These are phyloP conservation scores for Aspergillus cavernicola DNA, from an alignment of 495 filamentous ascomycete genomes.

Conservation along the genomic window DNA sequence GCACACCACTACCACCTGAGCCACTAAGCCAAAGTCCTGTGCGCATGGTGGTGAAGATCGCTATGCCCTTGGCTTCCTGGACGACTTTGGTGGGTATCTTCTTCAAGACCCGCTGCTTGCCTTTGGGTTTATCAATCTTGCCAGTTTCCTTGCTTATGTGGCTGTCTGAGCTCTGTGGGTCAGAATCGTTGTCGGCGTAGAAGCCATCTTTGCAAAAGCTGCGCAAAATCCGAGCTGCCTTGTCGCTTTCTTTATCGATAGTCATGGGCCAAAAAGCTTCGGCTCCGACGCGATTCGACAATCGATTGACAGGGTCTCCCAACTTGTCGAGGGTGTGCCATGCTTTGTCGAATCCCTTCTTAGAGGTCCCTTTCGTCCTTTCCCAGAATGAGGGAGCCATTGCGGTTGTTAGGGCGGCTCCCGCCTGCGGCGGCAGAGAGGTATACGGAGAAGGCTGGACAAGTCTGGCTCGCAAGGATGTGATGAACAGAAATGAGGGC, in stretches of 20 bases:
- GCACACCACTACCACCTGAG: constrained; percentile 73
- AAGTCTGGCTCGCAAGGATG: constrained; percentile 1
- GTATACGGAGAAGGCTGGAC: neutral
- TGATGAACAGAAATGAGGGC: neutral
- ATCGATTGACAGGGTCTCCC: constrained; percentile 67
- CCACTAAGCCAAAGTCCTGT: constrained; percentile 89
- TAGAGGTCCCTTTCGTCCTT: constrained; percentile 42
- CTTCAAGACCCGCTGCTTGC: constrained; percentile 67
- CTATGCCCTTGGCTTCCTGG: constrained; percentile 77
- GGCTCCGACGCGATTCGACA: constrained; percentile 68
- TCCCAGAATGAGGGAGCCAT: constrained; percentile 38
- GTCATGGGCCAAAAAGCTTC: constrained; percentile 82
- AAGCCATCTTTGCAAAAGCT: constrained; percentile 78
- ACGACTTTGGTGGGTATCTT: constrained; percentile 83
- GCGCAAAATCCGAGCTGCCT: constrained; percentile 74
- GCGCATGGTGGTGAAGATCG: constrained; percentile 91
- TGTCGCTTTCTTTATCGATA: constrained; percentile 77
- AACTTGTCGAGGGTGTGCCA: constrained; percentile 50
- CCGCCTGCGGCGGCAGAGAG: neutral
- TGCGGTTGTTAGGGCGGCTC: constrained; percentile 8
- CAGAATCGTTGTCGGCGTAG: constrained; percentile 42
- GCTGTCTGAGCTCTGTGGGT: constrained; percentile 14
- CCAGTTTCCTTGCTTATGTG: constrained; percentile 26
- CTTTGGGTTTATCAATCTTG: constrained; percentile 53
- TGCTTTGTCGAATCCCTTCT: constrained; percentile 55